Base-by-base conservation (phyloP, 177 flowering plant genomes). In the Telopea speciosissima region DNA sequence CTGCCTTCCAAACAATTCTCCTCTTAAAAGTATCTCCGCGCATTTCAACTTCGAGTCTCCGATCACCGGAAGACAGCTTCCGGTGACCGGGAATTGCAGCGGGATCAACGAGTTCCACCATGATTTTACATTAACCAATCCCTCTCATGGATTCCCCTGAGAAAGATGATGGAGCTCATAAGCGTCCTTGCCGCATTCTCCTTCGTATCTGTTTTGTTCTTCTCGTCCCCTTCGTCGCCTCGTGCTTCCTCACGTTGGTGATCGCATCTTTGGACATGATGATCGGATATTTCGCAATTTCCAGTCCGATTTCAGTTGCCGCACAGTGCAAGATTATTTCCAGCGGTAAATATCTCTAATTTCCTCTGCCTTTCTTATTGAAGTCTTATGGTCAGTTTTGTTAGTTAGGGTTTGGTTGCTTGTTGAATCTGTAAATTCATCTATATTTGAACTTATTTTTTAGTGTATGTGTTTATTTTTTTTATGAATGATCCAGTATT, bases 301-400 rank as follows among this genome's bases (percentile, higher is more conserved):
- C 83, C 21, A 69, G 67, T 67, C 83, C 91, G 1, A 74, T 76
- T 67, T 77, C 88, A 61, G 65, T 89, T 61, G 77, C 82, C 22
- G 81, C 90, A 0, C 83, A 80, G 73, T 91, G 97, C 88, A 87
- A 76, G 80, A 89, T 91, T 25, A 85, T 91, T 56, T 88, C 94
- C 69, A 89, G 88, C 72, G 76, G 97, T 91, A 75, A 85, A 87
- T 80, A 61, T 62, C 61, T 66, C 9, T 44, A 7, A 36, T n/a
- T 33, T 22, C 3, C 7, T 36, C 42, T 59, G 0, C 25, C 22
- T 28, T 25, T 62, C 16, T 49, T 21, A 4, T 40, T 33, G 61
- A 3, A 62, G 24, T 59, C 24, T 36, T 11, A 24, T 21, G 44
- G 9, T 12, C 21, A 12, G 13, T 56, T 36, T 64, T 70, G 14